Conservation (phyloP, 2,329 filamentous ascomycete genomes). For the Beauveria brongniartii region DNA sequence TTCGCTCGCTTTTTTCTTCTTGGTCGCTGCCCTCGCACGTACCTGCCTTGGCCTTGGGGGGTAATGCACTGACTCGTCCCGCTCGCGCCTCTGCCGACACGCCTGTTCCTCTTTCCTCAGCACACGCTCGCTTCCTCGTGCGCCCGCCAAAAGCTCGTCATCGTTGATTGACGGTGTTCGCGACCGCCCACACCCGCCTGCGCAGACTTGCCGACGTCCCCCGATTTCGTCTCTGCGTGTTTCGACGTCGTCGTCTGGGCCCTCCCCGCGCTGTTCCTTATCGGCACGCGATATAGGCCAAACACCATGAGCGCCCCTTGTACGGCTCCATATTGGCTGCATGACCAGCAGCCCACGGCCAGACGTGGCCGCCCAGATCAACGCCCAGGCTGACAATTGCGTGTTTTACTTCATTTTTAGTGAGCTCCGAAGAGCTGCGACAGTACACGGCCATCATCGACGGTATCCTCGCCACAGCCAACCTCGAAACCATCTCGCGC, state of each 20-base stretch:
- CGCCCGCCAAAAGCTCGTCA: neutral
- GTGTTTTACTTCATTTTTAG: slow-evolving; percentile 23
- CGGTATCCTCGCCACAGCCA: slow-evolving; percentile 47
- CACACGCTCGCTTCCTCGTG: neutral
- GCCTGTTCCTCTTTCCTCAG: neutral
- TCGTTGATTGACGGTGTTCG: neutral
- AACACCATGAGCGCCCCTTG: slow-evolving; percentile 19
- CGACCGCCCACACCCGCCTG: neutral
- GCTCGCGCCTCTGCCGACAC: slow-evolving; percentile 5
- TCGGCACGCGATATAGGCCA: neutral
- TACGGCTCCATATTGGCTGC: slow-evolving; percentile 13
- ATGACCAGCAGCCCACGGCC: neutral
- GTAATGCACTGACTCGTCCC: slow-evolving; percentile 11
- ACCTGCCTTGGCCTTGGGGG: neutral
- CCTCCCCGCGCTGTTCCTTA: neutral
- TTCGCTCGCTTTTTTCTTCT: neutral
- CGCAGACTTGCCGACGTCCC: neutral
- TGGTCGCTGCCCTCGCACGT: neutral
- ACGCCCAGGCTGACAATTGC: slow-evolving; percentile 1
- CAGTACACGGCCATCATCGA: slow-evolving; percentile 54
- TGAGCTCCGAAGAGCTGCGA: slow-evolving; percentile 39
- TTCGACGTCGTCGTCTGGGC: neutral
- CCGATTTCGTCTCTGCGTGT: neutral
- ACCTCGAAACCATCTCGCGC: slow-evolving; percentile 55
- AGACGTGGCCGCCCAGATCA: neutral